Percentiles rank a stretch among this genome's conserved stretches.
Evolutionary conservation across 2,329 filamentous ascomycete genomes (phyloP).

Genomic region (Elsinoe batatas): DNA sequence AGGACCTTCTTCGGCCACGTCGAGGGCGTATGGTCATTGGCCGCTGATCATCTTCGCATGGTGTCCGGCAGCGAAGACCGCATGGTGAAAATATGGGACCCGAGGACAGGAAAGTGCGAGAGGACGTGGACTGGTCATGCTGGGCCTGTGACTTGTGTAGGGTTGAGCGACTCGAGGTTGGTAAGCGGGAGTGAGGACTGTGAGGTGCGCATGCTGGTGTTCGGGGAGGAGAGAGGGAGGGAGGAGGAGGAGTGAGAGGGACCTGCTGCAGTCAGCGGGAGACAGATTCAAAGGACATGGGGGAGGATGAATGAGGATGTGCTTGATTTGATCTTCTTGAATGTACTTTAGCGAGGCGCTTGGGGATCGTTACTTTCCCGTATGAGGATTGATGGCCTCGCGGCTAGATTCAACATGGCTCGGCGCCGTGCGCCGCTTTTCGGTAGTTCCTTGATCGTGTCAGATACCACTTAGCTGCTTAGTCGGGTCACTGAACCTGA

Average conservation of each 20-base stretch:
- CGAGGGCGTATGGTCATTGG: slow-evolving; percentile 89
- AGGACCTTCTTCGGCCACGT: slow-evolving; percentile 94
- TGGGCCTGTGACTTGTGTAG: slow-evolving; percentile 87
- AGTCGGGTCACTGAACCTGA: background rate
- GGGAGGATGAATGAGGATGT: background rate
- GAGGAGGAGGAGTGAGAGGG: background rate
- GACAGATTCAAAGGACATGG: background rate
- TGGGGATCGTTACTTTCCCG: background rate
- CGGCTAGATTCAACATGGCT: background rate
- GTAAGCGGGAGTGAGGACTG: slow-evolving; percentile 90
- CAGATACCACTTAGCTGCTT: slow-evolving; percentile 3
- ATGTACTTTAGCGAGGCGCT: slow-evolving; percentile 4
- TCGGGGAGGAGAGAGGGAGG: slow-evolving; percentile 18
- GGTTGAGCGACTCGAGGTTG: slow-evolving; percentile 78
- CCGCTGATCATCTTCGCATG: slow-evolving; percentile 76
- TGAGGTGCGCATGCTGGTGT: slow-evolving; percentile 60
- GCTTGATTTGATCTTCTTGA: background rate
- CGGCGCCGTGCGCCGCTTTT: background rate
- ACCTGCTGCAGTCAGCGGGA: background rate
- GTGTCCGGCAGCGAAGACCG: slow-evolving; percentile 87
- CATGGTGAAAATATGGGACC: slow-evolving; percentile 95
- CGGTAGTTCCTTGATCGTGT: background rate
- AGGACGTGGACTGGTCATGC: slow-evolving; percentile 84
- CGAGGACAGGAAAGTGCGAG: slow-evolving; percentile 81
- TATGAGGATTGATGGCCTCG: background rate